Percentiles rank a stretch among this genome's conserved stretches.
phyloP scores from a whole-genome alignment of 2,329 filamentous ascomycete genomes.

The Penicillium sp. region DNA sequence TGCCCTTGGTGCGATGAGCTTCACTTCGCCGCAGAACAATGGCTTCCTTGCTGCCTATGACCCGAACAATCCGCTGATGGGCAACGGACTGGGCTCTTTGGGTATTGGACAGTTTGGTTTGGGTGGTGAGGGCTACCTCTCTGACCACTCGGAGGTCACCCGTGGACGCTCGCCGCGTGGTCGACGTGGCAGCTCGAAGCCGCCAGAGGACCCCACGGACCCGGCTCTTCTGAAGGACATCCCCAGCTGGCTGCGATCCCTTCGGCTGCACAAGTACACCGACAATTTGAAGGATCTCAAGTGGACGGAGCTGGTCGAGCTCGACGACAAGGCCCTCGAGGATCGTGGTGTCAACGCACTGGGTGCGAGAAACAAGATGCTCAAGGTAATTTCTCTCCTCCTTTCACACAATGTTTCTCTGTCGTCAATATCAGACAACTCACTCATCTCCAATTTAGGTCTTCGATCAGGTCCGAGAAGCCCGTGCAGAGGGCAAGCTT shows the following conservation, averaged over 20 bases:
- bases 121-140: slow-evolving; percentile 80
- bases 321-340: slow-evolving; percentile 92
- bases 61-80: slow-evolving; percentile 68
- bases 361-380: slow-evolving; percentile 93
- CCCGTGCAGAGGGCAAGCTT: slow-evolving; percentile 74
- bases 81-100: slow-evolving; percentile 70
- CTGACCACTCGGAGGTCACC: slow-evolving; percentile 88
- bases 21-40: slow-evolving; percentile 89
- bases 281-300: slow-evolving; percentile 97
- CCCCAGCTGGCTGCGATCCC: slow-evolving; percentile 89
- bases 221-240: slow-evolving; percentile 89
- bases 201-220: slow-evolving; percentile 96
- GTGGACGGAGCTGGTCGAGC: slow-evolving; percentile 88
- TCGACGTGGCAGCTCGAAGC: slow-evolving; percentile 91
- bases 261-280: slow-evolving; percentile 97
- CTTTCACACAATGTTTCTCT: not conserved
- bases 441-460: slow-evolving; percentile 56
- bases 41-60: slow-evolving; percentile 92
- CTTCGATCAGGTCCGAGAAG: slow-evolving; percentile 92
- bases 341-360: slow-evolving; percentile 92
- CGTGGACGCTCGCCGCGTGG: slow-evolving; percentile 91
- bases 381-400: slow-evolving; percentile 69
- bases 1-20: slow-evolving; percentile 66
- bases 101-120: slow-evolving; percentile 73
- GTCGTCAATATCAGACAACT: slow-evolving; percentile 31